phyloP scores from a whole-genome alignment of 179 eudicot genomes.

The Heliamphora pulchella region DNA sequence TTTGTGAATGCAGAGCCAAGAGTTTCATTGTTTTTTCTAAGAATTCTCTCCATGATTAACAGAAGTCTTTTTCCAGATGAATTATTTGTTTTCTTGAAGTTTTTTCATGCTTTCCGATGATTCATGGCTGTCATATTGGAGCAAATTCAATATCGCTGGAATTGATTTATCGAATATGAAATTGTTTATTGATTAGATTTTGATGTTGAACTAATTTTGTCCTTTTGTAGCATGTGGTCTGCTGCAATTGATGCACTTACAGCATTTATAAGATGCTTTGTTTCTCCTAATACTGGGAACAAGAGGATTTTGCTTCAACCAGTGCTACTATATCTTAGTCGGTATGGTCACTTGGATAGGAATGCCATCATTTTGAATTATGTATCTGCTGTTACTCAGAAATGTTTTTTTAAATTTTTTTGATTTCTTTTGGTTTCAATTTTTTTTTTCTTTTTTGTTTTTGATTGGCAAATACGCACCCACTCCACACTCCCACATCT shows the following conservation, averaged over 20 bases:
- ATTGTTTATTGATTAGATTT: conserved; percentile 6
- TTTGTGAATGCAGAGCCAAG: background rate
- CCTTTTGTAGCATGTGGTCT: conserved; percentile 64
- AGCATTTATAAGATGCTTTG: conserved; percentile 74
- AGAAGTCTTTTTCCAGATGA: conserved; percentile 3
- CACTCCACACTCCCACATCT: too few relatives aligned
- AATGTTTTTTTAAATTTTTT: background rate
- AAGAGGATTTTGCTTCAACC: conserved; percentile 88
- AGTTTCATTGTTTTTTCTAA: background rate
- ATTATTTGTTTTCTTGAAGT: background rate
- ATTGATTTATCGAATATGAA: background rate
- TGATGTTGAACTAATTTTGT: conserved; percentile 10
- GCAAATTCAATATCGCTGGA: conserved; percentile 3
- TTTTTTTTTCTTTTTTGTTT: too few relatives aligned
- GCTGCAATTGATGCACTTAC: conserved; percentile 87
- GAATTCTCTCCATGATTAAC: background rate
- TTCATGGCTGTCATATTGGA: conserved; percentile 1
- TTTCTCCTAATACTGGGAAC: conserved; percentile 54
- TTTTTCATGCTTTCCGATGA: conserved; percentile 7
- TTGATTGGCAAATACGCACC: too few relatives aligned
- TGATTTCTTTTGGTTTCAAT: conserved; percentile 5
- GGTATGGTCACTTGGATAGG: conserved; percentile 35
- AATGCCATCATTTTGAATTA: conserved; percentile 1
- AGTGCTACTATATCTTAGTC: conserved; percentile 75
- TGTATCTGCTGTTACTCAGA: conserved; percentile 1